Evolutionary conservation across 805 yeast species (phyloP).

Genomic region (Ogataea philodendri): DNA sequence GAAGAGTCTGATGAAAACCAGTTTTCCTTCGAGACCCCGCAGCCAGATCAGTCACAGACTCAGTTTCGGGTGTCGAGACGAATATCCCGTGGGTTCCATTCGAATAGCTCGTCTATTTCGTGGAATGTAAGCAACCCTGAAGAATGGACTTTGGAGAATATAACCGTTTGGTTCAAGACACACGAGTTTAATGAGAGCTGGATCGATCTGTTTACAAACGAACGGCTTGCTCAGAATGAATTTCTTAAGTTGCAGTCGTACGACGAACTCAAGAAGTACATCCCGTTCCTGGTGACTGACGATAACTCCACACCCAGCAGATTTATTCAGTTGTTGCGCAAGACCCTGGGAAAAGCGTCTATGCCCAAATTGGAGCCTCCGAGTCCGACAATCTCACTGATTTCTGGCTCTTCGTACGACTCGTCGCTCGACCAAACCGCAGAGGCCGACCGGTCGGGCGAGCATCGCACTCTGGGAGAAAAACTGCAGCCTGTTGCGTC

Average conservation of each 20-base stretch:
- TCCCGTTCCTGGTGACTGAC: conserved; percentile 39
- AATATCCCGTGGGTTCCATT: conserved; percentile 19
- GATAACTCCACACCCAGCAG: conserved; percentile 52
- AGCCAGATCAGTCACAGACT: conserved; percentile 2
- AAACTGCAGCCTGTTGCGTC: conserved; percentile 37
- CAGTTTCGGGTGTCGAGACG: conserved; percentile 9
- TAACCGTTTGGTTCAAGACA: conserved; percentile 62
- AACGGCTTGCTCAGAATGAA: conserved; percentile 57
- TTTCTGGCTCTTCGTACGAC: conserved; percentile 20
- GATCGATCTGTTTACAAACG: conserved; percentile 60
- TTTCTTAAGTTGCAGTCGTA: conserved; percentile 69
- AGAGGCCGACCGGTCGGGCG: not conserved
- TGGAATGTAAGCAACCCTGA: conserved; percentile 55
- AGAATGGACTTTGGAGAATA: conserved; percentile 73
- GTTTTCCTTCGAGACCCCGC: conserved; percentile 9
- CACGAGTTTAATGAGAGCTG: conserved; percentile 71
- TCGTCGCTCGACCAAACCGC: conserved; percentile 3
- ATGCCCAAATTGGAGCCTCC: conserved; percentile 8
- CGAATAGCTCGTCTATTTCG: conserved; percentile 28
- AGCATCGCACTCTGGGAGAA: conserved; percentile 16
- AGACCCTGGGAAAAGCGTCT: conserved; percentile 35
- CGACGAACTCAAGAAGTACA: conserved; percentile 40
- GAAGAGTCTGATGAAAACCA: conserved; percentile 11
- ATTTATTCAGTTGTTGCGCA: conserved; percentile 54
- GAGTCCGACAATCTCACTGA: conserved; percentile 21